Evolutionary conservation across 139 green algal species (phyloP).

Genomic region (Chlorella sp.): DNA sequence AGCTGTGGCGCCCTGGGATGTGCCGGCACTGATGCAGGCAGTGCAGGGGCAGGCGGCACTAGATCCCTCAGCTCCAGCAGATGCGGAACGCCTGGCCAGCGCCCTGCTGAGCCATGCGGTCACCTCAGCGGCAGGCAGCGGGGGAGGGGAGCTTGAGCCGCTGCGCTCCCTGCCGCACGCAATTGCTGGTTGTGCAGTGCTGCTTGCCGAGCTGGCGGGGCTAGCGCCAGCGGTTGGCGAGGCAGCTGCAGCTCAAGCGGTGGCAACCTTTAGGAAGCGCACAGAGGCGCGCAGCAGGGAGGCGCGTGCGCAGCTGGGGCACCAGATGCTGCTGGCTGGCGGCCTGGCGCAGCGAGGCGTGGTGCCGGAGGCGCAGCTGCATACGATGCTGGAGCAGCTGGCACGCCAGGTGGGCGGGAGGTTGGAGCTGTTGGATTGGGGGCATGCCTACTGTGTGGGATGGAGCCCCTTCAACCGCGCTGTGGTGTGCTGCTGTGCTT

Average conservation of each 20-base stretch:
- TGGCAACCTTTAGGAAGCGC: background rate
- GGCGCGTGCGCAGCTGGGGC: background rate
- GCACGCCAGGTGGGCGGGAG: slow-evolving; percentile 4
- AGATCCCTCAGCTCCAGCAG: background rate
- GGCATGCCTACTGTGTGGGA: no score
- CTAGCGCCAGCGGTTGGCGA: background rate
- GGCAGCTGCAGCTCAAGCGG: background rate
- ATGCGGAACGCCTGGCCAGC: background rate
- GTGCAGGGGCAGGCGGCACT: background rate
- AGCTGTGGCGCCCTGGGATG: background rate
- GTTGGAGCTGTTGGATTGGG: no score
- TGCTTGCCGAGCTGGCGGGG: background rate
- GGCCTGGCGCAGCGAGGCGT: background rate
- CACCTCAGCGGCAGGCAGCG: background rate
- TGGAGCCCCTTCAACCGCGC: no score
- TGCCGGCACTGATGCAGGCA: background rate
- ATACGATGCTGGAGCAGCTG: slow-evolving; percentile 17
- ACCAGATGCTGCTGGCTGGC: slow-evolving; percentile 21
- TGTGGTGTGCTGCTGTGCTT: no score
- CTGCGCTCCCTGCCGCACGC: background rate
- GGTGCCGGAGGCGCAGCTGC: slow-evolving; percentile 18
- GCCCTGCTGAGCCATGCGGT: slow-evolving; percentile 1
- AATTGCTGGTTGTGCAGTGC: background rate
- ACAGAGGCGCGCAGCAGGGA: background rate
- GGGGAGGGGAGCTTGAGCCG: background rate